Evolutionary conservation across 2,329 filamentous ascomycete genomes (phyloP).

Genomic region (Aspergillus tanneri): DNA sequence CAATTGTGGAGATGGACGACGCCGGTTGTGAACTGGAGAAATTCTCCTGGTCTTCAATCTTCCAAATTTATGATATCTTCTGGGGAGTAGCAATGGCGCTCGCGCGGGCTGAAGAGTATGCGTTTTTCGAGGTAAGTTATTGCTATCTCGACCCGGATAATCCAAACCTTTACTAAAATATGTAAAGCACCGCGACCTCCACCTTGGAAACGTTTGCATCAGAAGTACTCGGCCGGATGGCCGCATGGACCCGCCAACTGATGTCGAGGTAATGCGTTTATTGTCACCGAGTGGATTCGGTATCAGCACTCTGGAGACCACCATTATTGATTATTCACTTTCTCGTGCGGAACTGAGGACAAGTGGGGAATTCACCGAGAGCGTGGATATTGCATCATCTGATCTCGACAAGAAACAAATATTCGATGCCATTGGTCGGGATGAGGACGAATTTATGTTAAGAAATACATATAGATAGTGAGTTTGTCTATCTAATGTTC

Average conservation of each 20-base stretch:
- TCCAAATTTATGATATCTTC: slow-evolving; percentile 62
- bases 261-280: slow-evolving; percentile 30
- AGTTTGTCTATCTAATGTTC: slow-evolving; percentile 15
- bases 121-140: slow-evolving; percentile 54
- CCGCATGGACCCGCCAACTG: slow-evolving; percentile 34
- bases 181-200: slow-evolving; percentile 59
- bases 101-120: slow-evolving; percentile 60
- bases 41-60: slow-evolving; percentile 42
- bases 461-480: slow-evolving; percentile 46
- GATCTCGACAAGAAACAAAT: slow-evolving; percentile 46
- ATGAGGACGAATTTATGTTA: slow-evolving; percentile 43
- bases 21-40: slow-evolving; percentile 59
- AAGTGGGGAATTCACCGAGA: slow-evolving; percentile 21
- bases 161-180: slow-evolving; percentile 12
- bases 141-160: too few species aligned
- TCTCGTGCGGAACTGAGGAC: slow-evolving; percentile 56
- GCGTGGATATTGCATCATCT: slow-evolving; percentile 38
- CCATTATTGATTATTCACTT: slow-evolving; percentile 67
- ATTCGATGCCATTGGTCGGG: slow-evolving; percentile 43
- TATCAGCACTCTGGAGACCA: slow-evolving; percentile 59
- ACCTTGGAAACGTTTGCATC: slow-evolving; percentile 67
- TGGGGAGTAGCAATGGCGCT: slow-evolving; percentile 64
- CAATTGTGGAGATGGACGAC: slow-evolving; percentile 65
- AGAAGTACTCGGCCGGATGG: slow-evolving; percentile 34
- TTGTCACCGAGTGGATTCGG: slow-evolving; percentile 47